Base-by-base conservation (phyloP, 768 basidiomycete genomes). In the Lactarius tabidus region DNA sequence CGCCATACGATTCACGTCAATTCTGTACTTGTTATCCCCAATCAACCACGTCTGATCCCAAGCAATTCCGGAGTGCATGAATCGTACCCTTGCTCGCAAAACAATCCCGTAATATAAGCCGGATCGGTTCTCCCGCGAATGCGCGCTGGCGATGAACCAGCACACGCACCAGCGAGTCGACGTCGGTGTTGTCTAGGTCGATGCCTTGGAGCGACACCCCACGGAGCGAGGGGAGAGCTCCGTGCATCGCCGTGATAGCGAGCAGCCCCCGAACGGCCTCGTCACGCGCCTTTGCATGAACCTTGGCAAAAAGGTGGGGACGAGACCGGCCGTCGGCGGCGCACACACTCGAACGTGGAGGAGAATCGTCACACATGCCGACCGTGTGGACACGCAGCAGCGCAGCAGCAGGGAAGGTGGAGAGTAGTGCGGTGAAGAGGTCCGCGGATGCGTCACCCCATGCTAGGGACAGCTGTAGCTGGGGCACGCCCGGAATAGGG, bases 251-350 rank as follows among this genome's bases (percentile, higher is more conserved):
- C 28, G 57, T 36, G n/a, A 65, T 23, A 7, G 59, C 59, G 28
- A 61, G 59, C 54, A 65, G 59, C 59, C 64, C 64, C 54, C 43
- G 54, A 28, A 52, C 64, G 36, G 55, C 64, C 64, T 65, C 64
- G 59, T 61, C 64, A 14, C 41, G 58, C 54, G 53, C 63, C 33
- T 60, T 55, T 53, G 55, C 41, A 20, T 55, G 58, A 9, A 36
- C 35, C 36, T 33, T n/a, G 39, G 52, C 57, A 41, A 43, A 43
- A 26, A 15, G 18, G 3, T 20, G 18, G 10, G 28, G 59, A 60
- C 64, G 54, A 61, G 64, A 61, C 59, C 45, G 59, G 29, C 17
- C 59, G 43, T 61, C 59, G 64, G 64, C 64, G 1, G 54, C 20
- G 43, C 59, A 43, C 43, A 20, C 28, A 28, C 43, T 52, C 2